phyloP scores from a whole-genome alignment of 345 rosid genomes.

The Dipteronia dyeriana region DNA sequence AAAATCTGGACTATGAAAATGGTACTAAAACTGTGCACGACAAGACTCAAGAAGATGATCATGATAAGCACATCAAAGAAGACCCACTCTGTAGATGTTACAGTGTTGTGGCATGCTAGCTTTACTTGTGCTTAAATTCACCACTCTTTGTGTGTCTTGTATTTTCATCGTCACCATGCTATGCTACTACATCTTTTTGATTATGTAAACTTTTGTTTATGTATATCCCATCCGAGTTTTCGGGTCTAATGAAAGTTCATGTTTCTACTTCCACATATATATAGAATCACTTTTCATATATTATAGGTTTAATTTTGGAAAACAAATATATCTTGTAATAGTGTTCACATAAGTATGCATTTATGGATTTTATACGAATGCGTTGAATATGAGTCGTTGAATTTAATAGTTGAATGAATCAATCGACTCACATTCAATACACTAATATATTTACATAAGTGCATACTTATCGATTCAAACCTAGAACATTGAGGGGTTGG shows the following conservation, averaged over 20 bases:
- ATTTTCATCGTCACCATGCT: not conserved
- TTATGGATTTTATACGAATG: no score
- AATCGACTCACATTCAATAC: no score
- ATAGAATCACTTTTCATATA: not conserved
- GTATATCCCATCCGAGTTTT: not conserved
- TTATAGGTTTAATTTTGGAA: not conserved
- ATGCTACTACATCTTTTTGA: not conserved
- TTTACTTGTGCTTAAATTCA: conserved; percentile 3
- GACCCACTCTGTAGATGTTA: conserved; percentile 4
- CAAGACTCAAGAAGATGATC: not conserved
- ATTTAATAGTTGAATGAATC: no score
- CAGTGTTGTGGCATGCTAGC: not conserved
- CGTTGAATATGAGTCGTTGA: no score
- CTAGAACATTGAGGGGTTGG: no score
- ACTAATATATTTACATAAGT: no score
- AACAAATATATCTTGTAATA: not conserved
- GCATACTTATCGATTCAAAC: no score
- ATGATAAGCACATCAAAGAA: not conserved
- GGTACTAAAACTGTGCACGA: conserved; percentile 2
- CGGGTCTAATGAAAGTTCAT: not conserved
- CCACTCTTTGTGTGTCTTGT: not conserved
- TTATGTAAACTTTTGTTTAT: not conserved
- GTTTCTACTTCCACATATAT: not conserved
- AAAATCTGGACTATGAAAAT: not conserved
- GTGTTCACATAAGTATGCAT: no score